Evolutionary conservation across 495 filamentous ascomycete species (phyloP).

Genomic region (Aspergillus bertholletiae): DNA sequence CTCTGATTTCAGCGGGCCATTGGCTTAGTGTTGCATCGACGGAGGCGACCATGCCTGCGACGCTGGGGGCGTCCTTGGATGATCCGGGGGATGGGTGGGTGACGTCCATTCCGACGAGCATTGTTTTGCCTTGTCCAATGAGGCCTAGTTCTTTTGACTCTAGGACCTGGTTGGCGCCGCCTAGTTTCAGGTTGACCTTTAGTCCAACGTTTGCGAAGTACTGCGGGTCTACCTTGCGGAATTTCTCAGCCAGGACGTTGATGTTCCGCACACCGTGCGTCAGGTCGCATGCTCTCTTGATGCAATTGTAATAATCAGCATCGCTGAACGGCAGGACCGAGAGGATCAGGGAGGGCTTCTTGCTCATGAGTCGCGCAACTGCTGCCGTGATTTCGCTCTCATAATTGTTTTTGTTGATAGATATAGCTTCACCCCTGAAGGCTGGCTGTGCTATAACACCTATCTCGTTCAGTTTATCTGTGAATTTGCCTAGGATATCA

Average conservation of each 20-base stretch:
- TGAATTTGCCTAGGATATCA: constrained; percentile 13
- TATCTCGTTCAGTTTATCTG: constrained; percentile 21
- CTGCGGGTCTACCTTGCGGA: constrained; percentile 40
- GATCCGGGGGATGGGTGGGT: constrained; percentile 81
- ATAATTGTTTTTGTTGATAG: constrained; percentile 9
- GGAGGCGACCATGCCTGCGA: constrained; percentile 74
- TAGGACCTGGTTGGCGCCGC: constrained; percentile 71
- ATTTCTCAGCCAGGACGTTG: constrained; percentile 52
- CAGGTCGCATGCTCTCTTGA: constrained; percentile 68
- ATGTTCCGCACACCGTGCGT: constrained; percentile 62
- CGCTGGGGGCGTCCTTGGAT: constrained; percentile 55
- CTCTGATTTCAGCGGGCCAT: constrained; percentile 60
- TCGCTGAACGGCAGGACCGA: constrained; percentile 56
- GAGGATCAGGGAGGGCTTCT: constrained; percentile 52
- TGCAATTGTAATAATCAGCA: constrained; percentile 54
- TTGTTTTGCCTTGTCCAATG: constrained; percentile 63
- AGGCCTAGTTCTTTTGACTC: constrained; percentile 46
- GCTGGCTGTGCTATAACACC: constrained; percentile 22
- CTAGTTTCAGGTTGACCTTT: constrained; percentile 84
- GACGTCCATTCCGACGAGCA: constrained; percentile 85
- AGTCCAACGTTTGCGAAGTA: constrained; percentile 73
- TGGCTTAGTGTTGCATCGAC: constrained; percentile 58
- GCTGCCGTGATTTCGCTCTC: not conserved
- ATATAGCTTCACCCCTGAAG: constrained; percentile 13
- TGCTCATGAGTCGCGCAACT: not conserved